Percentiles rank a stretch among this genome's conserved stretches.
Conservation (phyloP, 139 green algal species). For the Chlorella sp. region DNA sequence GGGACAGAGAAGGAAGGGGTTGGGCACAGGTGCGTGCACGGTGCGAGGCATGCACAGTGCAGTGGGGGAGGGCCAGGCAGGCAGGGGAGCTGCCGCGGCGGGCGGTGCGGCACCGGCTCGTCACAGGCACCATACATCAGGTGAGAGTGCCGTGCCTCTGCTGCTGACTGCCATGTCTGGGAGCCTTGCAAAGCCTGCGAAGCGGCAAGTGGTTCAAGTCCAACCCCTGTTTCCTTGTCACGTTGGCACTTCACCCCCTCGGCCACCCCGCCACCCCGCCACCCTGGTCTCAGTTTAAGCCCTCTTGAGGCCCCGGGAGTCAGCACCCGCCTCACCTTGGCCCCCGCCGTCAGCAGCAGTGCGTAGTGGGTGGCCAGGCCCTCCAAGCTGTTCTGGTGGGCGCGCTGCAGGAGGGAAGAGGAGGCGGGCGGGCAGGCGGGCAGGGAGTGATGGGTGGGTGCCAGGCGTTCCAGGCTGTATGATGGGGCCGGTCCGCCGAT, state of each 20-base stretch:
- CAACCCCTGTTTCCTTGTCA: not conserved
- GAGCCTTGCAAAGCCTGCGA: not conserved
- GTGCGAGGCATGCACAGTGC: not conserved
- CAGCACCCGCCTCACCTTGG: not conserved
- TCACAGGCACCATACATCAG: not conserved
- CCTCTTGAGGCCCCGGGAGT: no score
- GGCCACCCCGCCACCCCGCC: no score
- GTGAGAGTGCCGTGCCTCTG: no score
- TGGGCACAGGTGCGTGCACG: not conserved
- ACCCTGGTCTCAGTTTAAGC: no score
- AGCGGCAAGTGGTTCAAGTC: not conserved
- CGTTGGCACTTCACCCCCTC: not conserved
- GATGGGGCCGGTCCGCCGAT: not conserved
- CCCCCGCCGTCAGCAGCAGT: slow-evolving; percentile 24
- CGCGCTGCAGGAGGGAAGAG: not conserved
- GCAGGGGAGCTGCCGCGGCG: no score
- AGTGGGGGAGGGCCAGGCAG: no score
- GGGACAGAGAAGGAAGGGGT: no score
- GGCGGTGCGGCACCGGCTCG: no score
- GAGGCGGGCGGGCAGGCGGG: no score
- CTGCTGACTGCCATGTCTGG: not conserved
- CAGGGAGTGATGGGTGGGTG: no score
- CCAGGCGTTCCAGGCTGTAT: no score
- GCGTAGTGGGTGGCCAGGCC: slow-evolving; percentile 40
- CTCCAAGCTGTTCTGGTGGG: slow-evolving; percentile 64